Conservation (phyloP, 1,284 basidiomycete species). For the Ustilago cynodontis region DNA sequence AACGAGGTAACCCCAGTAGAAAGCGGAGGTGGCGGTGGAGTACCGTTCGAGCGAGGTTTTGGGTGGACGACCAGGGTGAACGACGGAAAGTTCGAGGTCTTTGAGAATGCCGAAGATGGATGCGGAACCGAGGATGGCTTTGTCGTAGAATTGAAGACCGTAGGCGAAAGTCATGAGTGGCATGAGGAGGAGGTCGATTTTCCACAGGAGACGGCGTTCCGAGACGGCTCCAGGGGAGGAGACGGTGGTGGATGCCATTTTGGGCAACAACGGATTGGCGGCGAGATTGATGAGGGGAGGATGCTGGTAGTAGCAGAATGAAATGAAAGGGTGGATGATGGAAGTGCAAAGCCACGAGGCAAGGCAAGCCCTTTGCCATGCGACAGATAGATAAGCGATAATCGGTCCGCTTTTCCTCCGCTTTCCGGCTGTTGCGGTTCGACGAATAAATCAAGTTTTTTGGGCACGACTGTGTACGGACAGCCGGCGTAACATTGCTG, state of each 20-base stretch:
- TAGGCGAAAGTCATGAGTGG: conserved; percentile 72
- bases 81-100: conserved; percentile 69
- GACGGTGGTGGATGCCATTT: conserved; percentile 6
- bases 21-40: conserved; percentile 60
- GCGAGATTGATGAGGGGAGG: not conserved
- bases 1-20: conserved; percentile 73
- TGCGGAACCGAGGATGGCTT: conserved; percentile 73
- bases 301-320: not conserved
- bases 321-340: not conserved
- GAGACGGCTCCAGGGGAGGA: conserved; percentile 18
- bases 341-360: not conserved
- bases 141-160: conserved; percentile 73
- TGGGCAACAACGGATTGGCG: not conserved
- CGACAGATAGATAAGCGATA: conserved; percentile 1
- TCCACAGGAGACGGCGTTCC: conserved; percentile 48
- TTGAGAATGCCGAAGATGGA: conserved; percentile 73
- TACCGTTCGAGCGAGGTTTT: conserved; percentile 51
- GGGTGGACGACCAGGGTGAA: conserved; percentile 65
- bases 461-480: not conserved
- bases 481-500: not conserved
- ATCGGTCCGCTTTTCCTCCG: not conserved
- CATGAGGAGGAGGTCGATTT: conserved; percentile 66
- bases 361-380: not conserved
- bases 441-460: too few relatives aligned
- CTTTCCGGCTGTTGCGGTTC: too few relatives aligned